Percentiles rank a stretch among this genome's conserved stretches.
phyloP scores from a whole-genome alignment of 306 rosid genomes.

The Cicer bijugum region DNA sequence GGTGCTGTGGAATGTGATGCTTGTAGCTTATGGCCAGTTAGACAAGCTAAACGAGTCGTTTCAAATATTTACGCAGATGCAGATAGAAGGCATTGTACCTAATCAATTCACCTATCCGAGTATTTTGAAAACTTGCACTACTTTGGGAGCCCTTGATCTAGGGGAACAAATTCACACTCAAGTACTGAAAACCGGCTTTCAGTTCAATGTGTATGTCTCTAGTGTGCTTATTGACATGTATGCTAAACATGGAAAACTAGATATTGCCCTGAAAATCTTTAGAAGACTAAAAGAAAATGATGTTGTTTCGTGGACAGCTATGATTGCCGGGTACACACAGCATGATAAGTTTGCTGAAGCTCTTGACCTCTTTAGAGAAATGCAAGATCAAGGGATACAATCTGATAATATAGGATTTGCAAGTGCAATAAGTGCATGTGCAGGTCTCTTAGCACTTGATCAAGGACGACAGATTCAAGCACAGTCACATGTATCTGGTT shows the following conservation, averaged over 20 bases:
- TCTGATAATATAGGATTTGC: conserved; percentile 82
- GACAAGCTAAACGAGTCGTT: conserved; percentile 66
- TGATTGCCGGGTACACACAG: conserved; percentile 84
- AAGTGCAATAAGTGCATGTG: conserved; percentile 84
- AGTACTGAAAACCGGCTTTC: conserved; percentile 81
- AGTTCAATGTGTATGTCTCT: conserved; percentile 72
- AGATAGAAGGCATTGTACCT: conserved; percentile 75
- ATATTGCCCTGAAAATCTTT: conserved; percentile 65
- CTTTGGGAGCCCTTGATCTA: conserved; percentile 69
- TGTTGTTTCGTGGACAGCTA: conserved; percentile 86
- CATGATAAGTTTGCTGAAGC: conserved; percentile 73
- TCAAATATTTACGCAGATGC: conserved; percentile 73
- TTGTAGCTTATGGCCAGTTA: conserved; percentile 77
- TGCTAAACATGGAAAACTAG: conserved; percentile 76
- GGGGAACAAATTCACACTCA: conserved; percentile 87
- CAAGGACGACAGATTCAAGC: conserved; percentile 87
- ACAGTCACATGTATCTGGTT: conserved; percentile 71
- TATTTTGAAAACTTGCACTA: conserved; percentile 79
- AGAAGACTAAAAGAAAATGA: conserved; percentile 65
- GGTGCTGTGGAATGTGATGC: conserved; percentile 90
- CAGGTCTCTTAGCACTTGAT: conserved; percentile 73
- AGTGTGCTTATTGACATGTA: conserved; percentile 92
- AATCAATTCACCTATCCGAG: conserved; percentile 89
- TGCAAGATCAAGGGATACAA: conserved; percentile 67
- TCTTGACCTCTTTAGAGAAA: conserved; percentile 70